Evolutionary conservation across 129 eudicot genomes (phyloP), one percentile per base, ranked within the genome.

Genomic region (Saussurea involucrata): DNA sequence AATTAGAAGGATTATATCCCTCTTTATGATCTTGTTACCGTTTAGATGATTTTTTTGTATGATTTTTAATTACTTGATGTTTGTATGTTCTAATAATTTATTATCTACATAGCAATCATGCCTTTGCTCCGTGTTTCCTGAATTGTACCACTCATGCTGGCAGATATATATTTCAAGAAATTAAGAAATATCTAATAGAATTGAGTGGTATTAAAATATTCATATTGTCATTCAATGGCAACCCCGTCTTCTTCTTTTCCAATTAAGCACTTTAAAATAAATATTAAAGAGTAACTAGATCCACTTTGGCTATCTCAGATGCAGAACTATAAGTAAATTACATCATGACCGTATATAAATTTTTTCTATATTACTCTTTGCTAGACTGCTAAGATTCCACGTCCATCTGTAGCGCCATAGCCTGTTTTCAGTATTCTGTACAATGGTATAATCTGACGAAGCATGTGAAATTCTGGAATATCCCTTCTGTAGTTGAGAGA

Each of bases 11-110:
- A 53, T 17, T 53, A 53, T n/a, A 18, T 53, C 61, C 9, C 31
- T 80, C n/a, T 24, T 44, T 40, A 65, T 24, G 42, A 66, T 80
- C 66, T 80, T 44, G 24, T 63, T 80, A 72, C 36, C 6, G 28
- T 73, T 49, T 80, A 46, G 74, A 9, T 53, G 73, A 5, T 53
- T 68, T 46, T 31, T 25, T 77, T 37, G 17, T 72, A 65, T 44
- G 3, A 0, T 25, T 79, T 71, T 33, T 29, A 29, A 42, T 71
- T 29, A 42, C 53, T 8, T 10, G 18, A 40, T 61, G 4, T 74
- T 63, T 53, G 70, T 63, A 71, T 60, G 3, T 57, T 73, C 28
- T 73, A 18, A 11, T 3, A 57, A 57, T 58, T 22, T 29, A 57
- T 12, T 20, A 73, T 61, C 78, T 13, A 21, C 69, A 73, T 34